A percentile compares a stretch with the other conserved stretches of the same genome.
Evolutionary conservation across 164 flowering plant genomes (phyloP).

Genomic region (Aristolochia contorta): DNA sequence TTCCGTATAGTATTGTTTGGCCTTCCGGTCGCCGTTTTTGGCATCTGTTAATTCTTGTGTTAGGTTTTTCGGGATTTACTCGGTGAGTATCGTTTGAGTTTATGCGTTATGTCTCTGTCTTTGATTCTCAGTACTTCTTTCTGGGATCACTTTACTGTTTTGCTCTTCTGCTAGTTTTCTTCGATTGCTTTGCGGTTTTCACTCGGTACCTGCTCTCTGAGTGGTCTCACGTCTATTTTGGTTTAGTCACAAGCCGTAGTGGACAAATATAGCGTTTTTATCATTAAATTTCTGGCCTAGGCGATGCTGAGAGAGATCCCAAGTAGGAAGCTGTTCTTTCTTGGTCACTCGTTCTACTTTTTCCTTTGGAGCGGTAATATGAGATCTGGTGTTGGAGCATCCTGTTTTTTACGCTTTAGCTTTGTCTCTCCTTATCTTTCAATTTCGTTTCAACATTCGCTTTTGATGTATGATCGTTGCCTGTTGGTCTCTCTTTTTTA

Average conservation of each 20-base stretch:
- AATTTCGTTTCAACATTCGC: too few relatives aligned
- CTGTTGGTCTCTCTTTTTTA: too few relatives aligned
- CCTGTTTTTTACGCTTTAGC: too few relatives aligned
- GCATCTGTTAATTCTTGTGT: not conserved
- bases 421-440: too few relatives aligned
- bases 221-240: too few relatives aligned
- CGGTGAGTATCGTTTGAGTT: not conserved
- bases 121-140: too few relatives aligned
- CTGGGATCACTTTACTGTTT: too few relatives aligned
- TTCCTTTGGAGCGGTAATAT: not conserved
- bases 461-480: too few relatives aligned
- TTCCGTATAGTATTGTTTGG: not conserved
- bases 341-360: not conserved
- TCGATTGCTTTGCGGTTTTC: not conserved
- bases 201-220: not conserved
- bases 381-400: too few relatives aligned
- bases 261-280: not conserved
- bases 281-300: not conserved
- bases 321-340: not conserved
- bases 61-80: not conserved
- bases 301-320: not conserved
- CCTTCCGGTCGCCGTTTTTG: not conserved
- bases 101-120: too few relatives aligned
- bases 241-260: not conserved
- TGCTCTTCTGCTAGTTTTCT: not conserved